Conservation (phyloP, 768 basidiomycete genomes). For the Tremella mesenterica region DNA sequence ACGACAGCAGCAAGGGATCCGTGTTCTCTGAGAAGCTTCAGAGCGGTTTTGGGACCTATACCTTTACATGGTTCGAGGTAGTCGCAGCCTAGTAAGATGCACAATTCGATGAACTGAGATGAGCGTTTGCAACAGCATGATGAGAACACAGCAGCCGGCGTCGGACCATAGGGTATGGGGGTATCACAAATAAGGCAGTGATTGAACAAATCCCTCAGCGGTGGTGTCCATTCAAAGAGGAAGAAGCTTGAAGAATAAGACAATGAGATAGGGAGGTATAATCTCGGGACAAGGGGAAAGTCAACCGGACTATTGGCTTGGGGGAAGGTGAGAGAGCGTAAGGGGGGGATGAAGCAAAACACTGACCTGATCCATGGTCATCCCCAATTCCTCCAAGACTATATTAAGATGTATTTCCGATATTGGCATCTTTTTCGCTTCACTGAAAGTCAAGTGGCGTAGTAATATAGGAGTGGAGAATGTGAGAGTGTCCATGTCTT, state of each 20-base stretch:
- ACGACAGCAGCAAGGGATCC: constrained; percentile 64
- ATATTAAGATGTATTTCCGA: constrained; percentile 75
- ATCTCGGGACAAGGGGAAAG: too few relatives aligned
- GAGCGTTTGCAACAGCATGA: too few relatives aligned
- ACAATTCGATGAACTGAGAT: constrained; percentile 96
- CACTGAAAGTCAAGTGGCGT: constrained; percentile 94
- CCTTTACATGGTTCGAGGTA: constrained; percentile 99
- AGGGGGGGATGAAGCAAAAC: too few relatives aligned
- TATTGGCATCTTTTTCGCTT: constrained; percentile 94
- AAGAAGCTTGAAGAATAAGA: too few relatives aligned
- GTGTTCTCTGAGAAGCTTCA: constrained; percentile 82
- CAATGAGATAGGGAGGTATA: too few relatives aligned
- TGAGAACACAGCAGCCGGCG: too few relatives aligned
- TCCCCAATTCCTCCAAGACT: constrained; percentile 77
- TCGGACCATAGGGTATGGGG: too few relatives aligned
- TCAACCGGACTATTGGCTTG: too few relatives aligned
- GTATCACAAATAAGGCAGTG: too few relatives aligned
- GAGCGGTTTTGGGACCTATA: constrained; percentile 85
- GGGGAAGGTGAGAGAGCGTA: too few relatives aligned
- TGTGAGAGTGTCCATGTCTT: constrained; percentile 99
- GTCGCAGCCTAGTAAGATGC: constrained; percentile 92
- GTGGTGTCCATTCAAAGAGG: too few relatives aligned
- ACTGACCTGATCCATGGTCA: constrained; percentile 79
- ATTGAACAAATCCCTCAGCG: too few relatives aligned
- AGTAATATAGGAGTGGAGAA: constrained; percentile 85